Evolutionary conservation across 495 filamentous ascomycete genomes (phyloP), one percentile per base, ranked within the genome.

Genomic region (Copromyces sp.): DNA sequence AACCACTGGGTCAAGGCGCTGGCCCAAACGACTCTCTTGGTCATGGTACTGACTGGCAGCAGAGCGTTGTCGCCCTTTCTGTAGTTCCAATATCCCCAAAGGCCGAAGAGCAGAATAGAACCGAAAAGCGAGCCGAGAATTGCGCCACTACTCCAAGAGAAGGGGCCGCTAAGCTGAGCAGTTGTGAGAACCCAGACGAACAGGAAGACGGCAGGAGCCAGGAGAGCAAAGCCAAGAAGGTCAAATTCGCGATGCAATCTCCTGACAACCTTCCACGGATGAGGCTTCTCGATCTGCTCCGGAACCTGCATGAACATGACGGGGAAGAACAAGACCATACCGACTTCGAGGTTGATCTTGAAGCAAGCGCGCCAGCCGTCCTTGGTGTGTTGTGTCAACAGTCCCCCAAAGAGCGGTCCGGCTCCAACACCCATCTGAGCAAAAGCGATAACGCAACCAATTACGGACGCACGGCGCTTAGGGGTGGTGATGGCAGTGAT

Each of bases 111-210:
- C 4, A 92, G 74, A 5, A 82, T 87, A 65, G 88, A 89, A 11
- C 91, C 76, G 16, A 90, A 83, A 40, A 94, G 85, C 0, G 94
- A 82, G 1, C 84, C 89, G 69, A 94, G 89, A 75, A 93, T 88
- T 24, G 87, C 87, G 38, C 81, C 85, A 61, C 84, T 84, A 39
- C 74, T 78, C 93, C 92, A 95, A 0, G 81, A 73, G 73, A 93
- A 91, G 40, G 82, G 86, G 0, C 93, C 93, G 42, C 91, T 92
- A 91, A 91, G 95, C 75, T 94, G 90, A 11, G 95, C 81, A 0
- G 93, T 93, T 0, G 95, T 82, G 38, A 95, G 76, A 9, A 94
- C 80, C 73, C 88, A 89, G 68, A 93, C 81, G 29, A 65, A 65
- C 53, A 65, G 7, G 29, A 65, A 65, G 11, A 94, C 86, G 7